Base-by-base conservation (phyloP, 495 filamentous ascomycete species). In the Ramalina peruviana region DNA sequence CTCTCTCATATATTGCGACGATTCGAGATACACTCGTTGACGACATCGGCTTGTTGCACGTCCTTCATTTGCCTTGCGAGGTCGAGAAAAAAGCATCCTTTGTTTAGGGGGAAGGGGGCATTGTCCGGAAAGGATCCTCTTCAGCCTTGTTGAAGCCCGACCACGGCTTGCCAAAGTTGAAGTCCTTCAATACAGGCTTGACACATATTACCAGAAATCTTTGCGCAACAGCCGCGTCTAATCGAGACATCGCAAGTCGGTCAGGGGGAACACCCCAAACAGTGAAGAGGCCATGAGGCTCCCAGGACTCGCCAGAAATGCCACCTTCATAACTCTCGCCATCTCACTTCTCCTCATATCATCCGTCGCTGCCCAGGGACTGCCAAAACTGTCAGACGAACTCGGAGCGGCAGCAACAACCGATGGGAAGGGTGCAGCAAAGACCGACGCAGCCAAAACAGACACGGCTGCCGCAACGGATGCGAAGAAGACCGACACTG, bases 271-370 rank as follows among this genome's bases (percentile, higher is more conserved):
- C 40, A 42, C 17, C 40, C 40, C 15, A 6, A 19, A 48, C 30
- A 48, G 15, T 12, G 10, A 46, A 25, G 11, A 33, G 23, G 36
- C 36, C 26, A 62, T 62, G 60, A 43, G 58, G 38, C 49, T 49
- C 53, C 50, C 16, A 51, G 49, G 23, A 23, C 45, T 25, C 47
- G 47, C 40, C 51, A 56, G n/a, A 44, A n/a, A 38, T 5, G 36
- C 20, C 9, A 45, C 42, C 6, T 15, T 55, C 7, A 23, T 60
- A 17, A 26, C 53, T 37, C 47, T 65, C 19, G 21, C 55, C 16
- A 36, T 58, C n/a, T 46, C 51, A 12, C 3, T 59, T 47, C 51
- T 59, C 10, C 52, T 61, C 12, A 26, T 56, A 20, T 47, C 56
- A 13, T 45, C 59, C 46, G 54, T 57, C 19, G 54, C 51, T 30